Conservation (phyloP, 441 rosid genomes). For the Flueggea neowawraea region DNA sequence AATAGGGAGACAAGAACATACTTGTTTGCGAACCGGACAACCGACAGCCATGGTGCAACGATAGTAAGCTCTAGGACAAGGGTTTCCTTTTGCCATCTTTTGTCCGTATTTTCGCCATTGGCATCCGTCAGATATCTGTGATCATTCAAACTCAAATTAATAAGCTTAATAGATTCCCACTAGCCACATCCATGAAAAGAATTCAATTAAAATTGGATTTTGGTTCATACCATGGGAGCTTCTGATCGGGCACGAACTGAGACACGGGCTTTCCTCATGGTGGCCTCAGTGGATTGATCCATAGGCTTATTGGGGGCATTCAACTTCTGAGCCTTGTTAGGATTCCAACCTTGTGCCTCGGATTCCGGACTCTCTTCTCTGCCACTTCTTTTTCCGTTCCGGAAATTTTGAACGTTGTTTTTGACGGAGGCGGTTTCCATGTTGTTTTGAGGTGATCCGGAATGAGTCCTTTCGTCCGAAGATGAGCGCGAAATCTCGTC, state of each 20-base stretch:
- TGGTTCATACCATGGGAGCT: conserved; percentile 75
- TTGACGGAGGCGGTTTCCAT: conserved; percentile 22
- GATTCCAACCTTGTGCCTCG: conserved; percentile 53
- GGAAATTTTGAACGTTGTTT: conserved; percentile 29
- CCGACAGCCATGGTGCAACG: conserved; percentile 94
- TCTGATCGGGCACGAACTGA: conserved; percentile 96
- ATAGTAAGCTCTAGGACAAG: conserved; percentile 94
- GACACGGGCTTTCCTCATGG: conserved; percentile 99
- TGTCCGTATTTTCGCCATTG: conserved; percentile 94
- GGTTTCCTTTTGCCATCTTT: conserved; percentile 95
- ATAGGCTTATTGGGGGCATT: conserved; percentile 20
- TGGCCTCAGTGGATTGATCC: conserved; percentile 71
- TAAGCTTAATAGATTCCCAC: not conserved
- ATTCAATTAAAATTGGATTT: not conserved
- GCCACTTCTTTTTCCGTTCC: conserved; percentile 39
- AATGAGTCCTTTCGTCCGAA: conserved; percentile 54
- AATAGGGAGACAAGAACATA: conserved; percentile 7
- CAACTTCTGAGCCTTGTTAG: conserved; percentile 48
- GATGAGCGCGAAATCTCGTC: conserved; percentile 47
- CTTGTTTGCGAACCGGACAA: conserved; percentile 94
- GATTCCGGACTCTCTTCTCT: conserved; percentile 59
- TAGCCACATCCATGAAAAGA: too few relatives aligned
- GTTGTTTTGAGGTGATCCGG: conserved; percentile 32
- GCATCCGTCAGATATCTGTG: conserved; percentile 76
- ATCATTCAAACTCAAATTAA: not conserved